Evolutionary conservation across 164 flowering plant species (phyloP), one percentile per base, ranked within the genome.

Genomic region (Amborella trichopoda): DNA sequence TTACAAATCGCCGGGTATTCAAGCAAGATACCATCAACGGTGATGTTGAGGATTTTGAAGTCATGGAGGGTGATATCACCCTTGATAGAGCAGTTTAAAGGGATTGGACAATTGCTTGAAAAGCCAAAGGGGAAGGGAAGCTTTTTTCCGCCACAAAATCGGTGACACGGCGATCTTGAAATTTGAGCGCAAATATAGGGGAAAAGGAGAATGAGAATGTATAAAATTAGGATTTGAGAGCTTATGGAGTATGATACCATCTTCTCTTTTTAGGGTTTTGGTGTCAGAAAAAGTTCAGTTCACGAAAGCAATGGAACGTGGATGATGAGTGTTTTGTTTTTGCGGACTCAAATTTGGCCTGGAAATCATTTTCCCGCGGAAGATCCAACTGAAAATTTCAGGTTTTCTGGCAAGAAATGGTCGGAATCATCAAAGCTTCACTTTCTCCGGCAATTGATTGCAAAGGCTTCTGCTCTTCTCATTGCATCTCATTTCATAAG

Each of bases 121-220:
- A 80, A 80, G 1, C 96, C 96, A 45, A 86, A 80, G 0, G 93
- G 89, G 67, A 20, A 80, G 0, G 52, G 71, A 3, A 80, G 56
- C n/a, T 11, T 40, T 3, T 17, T 30, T 26, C 11, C 2, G 55
- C 72, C 69, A 60, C 85, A 75, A 2, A 55, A 10, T 36, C 57
- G 53, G 44, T 52, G 32, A 63, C 80, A 73, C n/a, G 1, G 0
- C 14, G 28, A 1, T 4, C 62, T 4, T 36, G 32, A 11, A n/a
- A 16, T 16, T 22, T 38, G 41, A 38, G 16, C 41, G 17, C 20
- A 19, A 22, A 38, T 38, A 11, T 6, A 38, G 21, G 41, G 41
- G 8, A 38, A 22, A 38, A 38, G 41, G 17, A 38, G 17, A 38
- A 9, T 22, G 17, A 9, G 21, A 16, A 16, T 6, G 11, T 16